Evolutionary conservation across 345 rosid genomes (phyloP), one percentile per base, ranked within the genome.

Genomic region (Clarkia xantiana): DNA sequence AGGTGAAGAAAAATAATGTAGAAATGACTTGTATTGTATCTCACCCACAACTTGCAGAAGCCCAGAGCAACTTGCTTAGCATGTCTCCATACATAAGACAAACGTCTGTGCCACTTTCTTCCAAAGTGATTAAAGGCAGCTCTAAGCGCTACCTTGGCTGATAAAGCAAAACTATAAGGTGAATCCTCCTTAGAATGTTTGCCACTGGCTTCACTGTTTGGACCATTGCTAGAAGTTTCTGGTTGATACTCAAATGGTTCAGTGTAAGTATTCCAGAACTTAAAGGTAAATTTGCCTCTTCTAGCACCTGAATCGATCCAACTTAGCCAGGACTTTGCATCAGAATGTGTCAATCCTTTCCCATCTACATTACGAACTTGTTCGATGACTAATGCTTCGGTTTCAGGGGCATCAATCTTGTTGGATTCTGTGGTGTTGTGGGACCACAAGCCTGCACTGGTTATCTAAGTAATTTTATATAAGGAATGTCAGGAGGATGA

Each of bases 381-480:
- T 45, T 59, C 54, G 48, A 73, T 70, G 43, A 67, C 25, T 44
- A 55, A 59, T 59, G 61, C 51, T 46, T 67, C 62, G 57, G 56
- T 40, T 54, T 57, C 57, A 54, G 77, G 76, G 47, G 57, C 57
- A 44, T 68, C 69, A 17, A 41, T 47, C 55, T 62, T 59, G 54
- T 49, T 57, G 50, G 68, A 57, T 72, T 75, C 85, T 59, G 66
- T 71, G 47, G 62, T 71, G 58, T 60, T 70, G 40, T 63, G 82
- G 39, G 79, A 84, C 99, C 96, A 87, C 71, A 87, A 69, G 65
- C 94, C 94, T 11, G 87, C 89, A 66, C 96, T 78, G 47, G 90
- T 78, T 54, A 93, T 87, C 99, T 93, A 59, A 53, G 67, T 40
- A 56, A 76, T 65, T 53, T 40, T 42, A 56, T 14, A 64, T 47